Percentiles rank a stretch among this genome's conserved stretches.
phyloP scores from a whole-genome alignment of 2,329 filamentous ascomycete genomes.

The Penicillium paneum region DNA sequence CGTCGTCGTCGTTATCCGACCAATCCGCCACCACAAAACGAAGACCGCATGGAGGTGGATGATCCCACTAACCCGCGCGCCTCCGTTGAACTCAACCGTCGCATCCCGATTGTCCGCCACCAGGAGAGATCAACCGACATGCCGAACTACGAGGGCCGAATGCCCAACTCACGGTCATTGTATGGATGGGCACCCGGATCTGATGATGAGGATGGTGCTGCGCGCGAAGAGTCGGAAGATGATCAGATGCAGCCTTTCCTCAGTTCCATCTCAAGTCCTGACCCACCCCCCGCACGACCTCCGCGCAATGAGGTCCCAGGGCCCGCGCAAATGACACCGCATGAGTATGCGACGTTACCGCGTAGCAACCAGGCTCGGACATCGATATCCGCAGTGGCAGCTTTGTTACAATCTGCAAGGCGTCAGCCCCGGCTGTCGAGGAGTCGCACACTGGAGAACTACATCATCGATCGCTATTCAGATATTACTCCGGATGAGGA shows the following conservation, averaged over 20 bases:
- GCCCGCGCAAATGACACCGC: conserved; percentile 16
- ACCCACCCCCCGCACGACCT: conserved; percentile 22
- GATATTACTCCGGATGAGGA: conserved; percentile 29
- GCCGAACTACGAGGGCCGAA: conserved; percentile 54
- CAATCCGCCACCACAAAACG: conserved; percentile 23
- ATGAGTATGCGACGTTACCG: conserved; percentile 6
- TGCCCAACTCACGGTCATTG: conserved; percentile 53
- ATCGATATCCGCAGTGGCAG: conserved; percentile 35
- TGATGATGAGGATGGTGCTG: conserved; percentile 32
- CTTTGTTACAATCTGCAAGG: conserved; percentile 41
- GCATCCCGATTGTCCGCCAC: conserved; percentile 37
- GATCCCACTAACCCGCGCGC: conserved; percentile 28
- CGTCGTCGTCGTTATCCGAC: conserved; percentile 32
- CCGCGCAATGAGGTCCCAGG: conserved; percentile 23
- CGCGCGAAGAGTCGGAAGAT: conserved; percentile 27
- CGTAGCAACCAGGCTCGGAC: conserved; percentile 19
- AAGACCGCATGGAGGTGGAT: conserved; percentile 39
- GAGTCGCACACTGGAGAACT: conserved; percentile 40
- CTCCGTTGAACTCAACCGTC: conserved; percentile 43
- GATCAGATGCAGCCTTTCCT: conserved; percentile 30
- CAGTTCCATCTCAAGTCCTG: conserved; percentile 28
- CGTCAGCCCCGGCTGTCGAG: conserved; percentile 40
- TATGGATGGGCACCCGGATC: conserved; percentile 60
- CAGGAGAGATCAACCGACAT: conserved; percentile 44
- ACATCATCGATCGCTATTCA: conserved; percentile 37